Base-by-base conservation (phyloP, 192 early-diverging fungal genomes). In the Podochytrium sp. region DNA sequence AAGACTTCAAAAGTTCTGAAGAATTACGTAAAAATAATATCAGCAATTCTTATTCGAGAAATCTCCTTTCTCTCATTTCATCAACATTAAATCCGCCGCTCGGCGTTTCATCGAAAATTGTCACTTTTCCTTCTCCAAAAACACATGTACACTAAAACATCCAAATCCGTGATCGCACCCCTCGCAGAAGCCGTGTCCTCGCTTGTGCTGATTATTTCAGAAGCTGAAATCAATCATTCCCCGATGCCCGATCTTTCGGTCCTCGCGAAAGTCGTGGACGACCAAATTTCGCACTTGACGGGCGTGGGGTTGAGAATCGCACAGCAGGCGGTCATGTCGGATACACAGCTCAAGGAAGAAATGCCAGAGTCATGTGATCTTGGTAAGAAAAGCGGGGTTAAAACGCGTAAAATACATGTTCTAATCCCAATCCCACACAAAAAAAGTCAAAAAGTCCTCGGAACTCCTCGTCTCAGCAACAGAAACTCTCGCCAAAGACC, bases 151-250 rank as follows among this genome's bases (percentile, higher is more conserved):
- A 81, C 82, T 18, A 76, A 55, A 40, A 85, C 86, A 7, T 71
- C 78, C 59, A 84, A 84, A 43, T 55, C 78, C 3, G 76, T 87
- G n/a, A 70, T 87, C 1, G 55, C 73, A 18, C 86, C 86, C 10
- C 73, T 87, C 14, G 84, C 86, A n/a, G 84, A 87, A 25, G 80
- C 83, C 7, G 86, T 87, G 20, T 67, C 79, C 18, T 53, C 77
- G 7, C 73, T 87, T 14, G 85, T 87, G 27, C 70, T 85, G 41
- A 85, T 85, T 39, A 79, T 84, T 16, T 79, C 81, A 0, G 84
- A 87, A 38, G 69, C 82, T 14, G 82, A 87, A 68, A 76, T 82
- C 37, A 76, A 71, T 12, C 43, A 51, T 30, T 57, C 77, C 20
- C 70, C 84, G 3, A 85, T 83, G 65, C 84, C 86, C 10, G 83